These are phyloP conservation scores for Marasmius oreades DNA, from an alignment of 1,284 basidiomycete genomes.

Conservation along the genomic window DNA sequence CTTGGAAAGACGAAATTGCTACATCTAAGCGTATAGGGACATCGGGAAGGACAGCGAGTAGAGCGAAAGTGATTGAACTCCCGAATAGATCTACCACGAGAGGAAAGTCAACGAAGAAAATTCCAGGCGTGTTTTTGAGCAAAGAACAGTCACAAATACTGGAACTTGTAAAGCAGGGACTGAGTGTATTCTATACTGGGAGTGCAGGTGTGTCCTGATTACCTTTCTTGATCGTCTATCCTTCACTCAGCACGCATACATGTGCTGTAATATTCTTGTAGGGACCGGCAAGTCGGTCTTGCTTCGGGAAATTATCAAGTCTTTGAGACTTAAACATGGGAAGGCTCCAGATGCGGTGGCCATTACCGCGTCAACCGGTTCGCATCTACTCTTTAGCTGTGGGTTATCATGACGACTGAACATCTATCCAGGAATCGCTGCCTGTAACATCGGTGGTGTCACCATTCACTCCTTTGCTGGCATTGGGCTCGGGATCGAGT, in stretches of 20 bases:
- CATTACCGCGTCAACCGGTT: slow-evolving; percentile 89
- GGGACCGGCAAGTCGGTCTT: slow-evolving; percentile 96
- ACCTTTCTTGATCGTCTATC: neutral
- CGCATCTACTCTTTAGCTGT: slow-evolving; percentile 6
- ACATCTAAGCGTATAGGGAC: slow-evolving; percentile 27
- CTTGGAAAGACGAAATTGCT: slow-evolving; percentile 33
- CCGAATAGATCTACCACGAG: slow-evolving; percentile 12
- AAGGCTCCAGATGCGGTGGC: slow-evolving; percentile 72
- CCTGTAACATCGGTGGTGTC: slow-evolving; percentile 90
- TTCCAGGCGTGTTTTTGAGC: slow-evolving; percentile 61
- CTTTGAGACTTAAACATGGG: slow-evolving; percentile 47
- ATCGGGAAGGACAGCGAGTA: slow-evolving; percentile 13
- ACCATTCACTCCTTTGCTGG: slow-evolving; percentile 94
- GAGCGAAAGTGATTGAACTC: slow-evolving; percentile 10
- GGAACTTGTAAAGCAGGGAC: slow-evolving; percentile 64
- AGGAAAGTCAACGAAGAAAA: slow-evolving; percentile 30
- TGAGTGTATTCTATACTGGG: slow-evolving; percentile 96
- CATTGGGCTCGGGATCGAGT: slow-evolving; percentile 80
- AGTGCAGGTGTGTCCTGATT: slow-evolving; percentile 73
- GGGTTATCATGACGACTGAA: neutral
- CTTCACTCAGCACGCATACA: slow-evolving; percentile 5
- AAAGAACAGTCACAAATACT: slow-evolving; percentile 83
- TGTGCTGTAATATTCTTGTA: slow-evolving; percentile 24
- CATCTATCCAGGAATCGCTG: slow-evolving; percentile 75
- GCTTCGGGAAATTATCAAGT: slow-evolving; percentile 84